phyloP scores from a whole-genome alignment of 164 flowering plant species.

The Vitis amurensis region DNA sequence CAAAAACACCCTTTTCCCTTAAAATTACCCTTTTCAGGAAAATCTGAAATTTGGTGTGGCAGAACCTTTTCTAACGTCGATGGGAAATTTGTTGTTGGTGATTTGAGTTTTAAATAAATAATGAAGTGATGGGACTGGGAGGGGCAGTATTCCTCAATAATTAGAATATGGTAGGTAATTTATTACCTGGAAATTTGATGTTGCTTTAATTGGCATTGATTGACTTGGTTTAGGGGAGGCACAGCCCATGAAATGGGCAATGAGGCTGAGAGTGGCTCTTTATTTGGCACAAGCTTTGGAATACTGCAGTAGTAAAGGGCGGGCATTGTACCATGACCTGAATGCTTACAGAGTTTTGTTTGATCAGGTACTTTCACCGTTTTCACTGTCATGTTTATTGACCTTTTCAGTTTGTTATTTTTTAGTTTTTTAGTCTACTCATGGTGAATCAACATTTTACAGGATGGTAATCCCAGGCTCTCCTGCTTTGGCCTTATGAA shows the following conservation, averaged over 20 bases:
- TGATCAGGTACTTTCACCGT: constrained; percentile 33
- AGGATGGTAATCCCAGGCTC: constrained; percentile 59
- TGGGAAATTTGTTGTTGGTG: too few relatives aligned
- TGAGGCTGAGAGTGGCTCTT: constrained; percentile 56
- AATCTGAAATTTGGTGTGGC: too few relatives aligned
- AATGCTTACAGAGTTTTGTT: constrained; percentile 56
- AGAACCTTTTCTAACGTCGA: too few relatives aligned
- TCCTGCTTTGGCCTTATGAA: constrained; percentile 67
- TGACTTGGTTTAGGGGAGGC: constrained; percentile 48
- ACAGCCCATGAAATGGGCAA: constrained; percentile 62
- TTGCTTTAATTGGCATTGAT: not conserved
- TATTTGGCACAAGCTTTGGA: constrained; percentile 58
- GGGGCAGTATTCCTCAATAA: not conserved
- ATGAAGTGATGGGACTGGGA: too few relatives aligned
- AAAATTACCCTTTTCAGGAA: too few relatives aligned
- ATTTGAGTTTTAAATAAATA: too few relatives aligned
- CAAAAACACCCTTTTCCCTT: too few relatives aligned
- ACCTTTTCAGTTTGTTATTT: not conserved
- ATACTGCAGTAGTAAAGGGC: constrained; percentile 52
- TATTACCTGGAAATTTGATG: not conserved
- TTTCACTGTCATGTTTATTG: not conserved
- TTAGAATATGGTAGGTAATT: not conserved
- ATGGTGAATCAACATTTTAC: constrained; percentile 6
- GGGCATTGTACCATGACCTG: constrained; percentile 57
- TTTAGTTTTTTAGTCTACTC: not conserved